Conservation (phyloP, 1,284 basidiomycete genomes). For the Kwoniella shivajii region DNA sequence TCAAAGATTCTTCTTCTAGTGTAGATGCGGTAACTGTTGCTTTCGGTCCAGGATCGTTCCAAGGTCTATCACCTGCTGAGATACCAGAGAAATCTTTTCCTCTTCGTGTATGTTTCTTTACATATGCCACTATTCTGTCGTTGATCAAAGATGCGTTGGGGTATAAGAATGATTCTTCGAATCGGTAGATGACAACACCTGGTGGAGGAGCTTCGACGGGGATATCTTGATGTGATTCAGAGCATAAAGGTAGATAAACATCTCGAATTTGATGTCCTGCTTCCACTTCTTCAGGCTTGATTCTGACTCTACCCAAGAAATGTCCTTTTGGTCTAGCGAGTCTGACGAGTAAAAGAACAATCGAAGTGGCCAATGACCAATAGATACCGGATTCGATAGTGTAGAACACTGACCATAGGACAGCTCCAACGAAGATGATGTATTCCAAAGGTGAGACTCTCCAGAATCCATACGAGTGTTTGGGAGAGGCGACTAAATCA, state of each 20-base stretch:
- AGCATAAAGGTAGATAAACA: slow-evolving; percentile 82
- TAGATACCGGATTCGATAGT: slow-evolving; percentile 95
- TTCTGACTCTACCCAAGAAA: slow-evolving; percentile 81
- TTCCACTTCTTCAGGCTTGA: slow-evolving; percentile 56
- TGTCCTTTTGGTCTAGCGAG: slow-evolving; percentile 87
- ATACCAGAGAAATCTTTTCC: slow-evolving; percentile 71
- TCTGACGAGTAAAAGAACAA: slow-evolving; percentile 82
- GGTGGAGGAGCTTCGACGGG: slow-evolving; percentile 77
- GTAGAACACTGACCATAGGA: slow-evolving; percentile 84
- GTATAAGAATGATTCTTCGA: slow-evolving; percentile 92
- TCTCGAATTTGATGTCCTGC: slow-evolving; percentile 50
- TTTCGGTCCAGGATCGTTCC: slow-evolving; percentile 88
- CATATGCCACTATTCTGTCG: slow-evolving; percentile 74
- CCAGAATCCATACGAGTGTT: slow-evolving; percentile 91
- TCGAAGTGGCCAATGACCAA: slow-evolving; percentile 77
- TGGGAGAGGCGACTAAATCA: slow-evolving; percentile 84
- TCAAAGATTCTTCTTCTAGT: slow-evolving; percentile 62
- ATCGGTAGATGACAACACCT: slow-evolving; percentile 88
- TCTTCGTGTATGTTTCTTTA: slow-evolving; percentile 74
- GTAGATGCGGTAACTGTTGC: slow-evolving; percentile 60
- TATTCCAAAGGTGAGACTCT: slow-evolving; percentile 90
- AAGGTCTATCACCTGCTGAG: slow-evolving; percentile 73
- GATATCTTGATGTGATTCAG: slow-evolving; percentile 58
- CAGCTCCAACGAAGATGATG: slow-evolving; percentile 80
- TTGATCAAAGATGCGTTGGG: slow-evolving; percentile 86